These are phyloP conservation scores for Corynespora cassiicola DNA, from an alignment of 2,329 filamentous ascomycete genomes.

Conservation along the genomic window DNA sequence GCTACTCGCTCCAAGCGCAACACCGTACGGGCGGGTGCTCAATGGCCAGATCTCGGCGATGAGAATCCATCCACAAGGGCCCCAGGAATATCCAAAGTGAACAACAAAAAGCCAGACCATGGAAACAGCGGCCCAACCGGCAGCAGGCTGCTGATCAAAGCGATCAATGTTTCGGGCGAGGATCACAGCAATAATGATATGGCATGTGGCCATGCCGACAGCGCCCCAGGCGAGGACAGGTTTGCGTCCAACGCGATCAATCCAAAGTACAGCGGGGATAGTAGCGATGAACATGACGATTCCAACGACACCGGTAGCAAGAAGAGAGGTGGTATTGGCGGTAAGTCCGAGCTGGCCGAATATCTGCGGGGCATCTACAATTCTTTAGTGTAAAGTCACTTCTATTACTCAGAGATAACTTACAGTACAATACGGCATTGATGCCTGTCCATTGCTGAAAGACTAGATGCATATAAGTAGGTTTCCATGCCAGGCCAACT, in stretches of 20 bases:
- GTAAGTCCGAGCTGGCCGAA: conserved; percentile 57
- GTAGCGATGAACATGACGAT: conserved; percentile 73
- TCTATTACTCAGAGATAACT: conserved; percentile 50
- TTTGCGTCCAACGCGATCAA: conserved; percentile 70
- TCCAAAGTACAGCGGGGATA: conserved; percentile 69
- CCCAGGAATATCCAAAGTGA: conserved; percentile 79
- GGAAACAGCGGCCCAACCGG: conserved; percentile 72
- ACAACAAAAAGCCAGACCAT: conserved; percentile 80
- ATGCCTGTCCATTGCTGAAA: conserved; percentile 56
- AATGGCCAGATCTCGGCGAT: conserved; percentile 78
- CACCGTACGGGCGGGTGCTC: conserved; percentile 71
- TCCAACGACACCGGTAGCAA: conserved; percentile 75
- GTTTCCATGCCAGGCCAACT: too few species aligned
- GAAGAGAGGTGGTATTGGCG: conserved; percentile 59
- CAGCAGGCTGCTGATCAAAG: conserved; percentile 63
- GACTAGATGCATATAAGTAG: too few species aligned
- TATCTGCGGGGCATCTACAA: too few species aligned
- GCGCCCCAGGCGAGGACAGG: conserved; percentile 69
- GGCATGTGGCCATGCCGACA: conserved; percentile 72
- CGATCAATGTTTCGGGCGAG: conserved; percentile 66
- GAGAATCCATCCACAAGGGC: conserved; percentile 76
- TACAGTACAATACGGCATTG: conserved; percentile 51
- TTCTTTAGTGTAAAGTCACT: too few species aligned
- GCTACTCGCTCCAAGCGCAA: conserved; percentile 66
- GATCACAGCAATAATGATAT: conserved; percentile 75